phyloP scores from a whole-genome alignment of 768 basidiomycete species.

The Ramaria sp. region DNA sequence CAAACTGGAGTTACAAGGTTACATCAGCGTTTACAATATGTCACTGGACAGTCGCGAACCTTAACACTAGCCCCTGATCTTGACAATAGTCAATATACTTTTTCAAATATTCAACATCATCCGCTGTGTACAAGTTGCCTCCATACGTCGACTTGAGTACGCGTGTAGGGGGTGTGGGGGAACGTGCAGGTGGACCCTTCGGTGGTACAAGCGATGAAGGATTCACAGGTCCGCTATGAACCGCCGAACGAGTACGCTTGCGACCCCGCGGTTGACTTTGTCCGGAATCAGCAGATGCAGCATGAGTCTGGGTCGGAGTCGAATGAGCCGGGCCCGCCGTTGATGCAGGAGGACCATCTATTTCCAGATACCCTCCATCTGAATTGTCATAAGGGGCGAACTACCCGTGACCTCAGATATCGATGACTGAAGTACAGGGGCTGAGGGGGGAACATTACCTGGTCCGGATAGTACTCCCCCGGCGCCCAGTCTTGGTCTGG shows the following conservation, averaged over 20 bases:
- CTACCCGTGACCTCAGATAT: not conserved
- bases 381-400: constrained; percentile 37
- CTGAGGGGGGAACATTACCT: constrained; percentile 27
- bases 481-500: constrained; percentile 36
- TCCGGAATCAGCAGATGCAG: constrained; percentile 20
- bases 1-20: constrained; percentile 26
- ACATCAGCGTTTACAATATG: not conserved
- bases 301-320: constrained; percentile 13
- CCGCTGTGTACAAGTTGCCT: constrained; percentile 77
- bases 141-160: constrained; percentile 86
- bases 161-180: constrained; percentile 73
- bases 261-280: constrained; percentile 43
- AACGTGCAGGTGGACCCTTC: constrained; percentile 56
- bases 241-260: constrained; percentile 53
- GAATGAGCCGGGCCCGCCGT: constrained; percentile 30
- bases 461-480: constrained; percentile 47
- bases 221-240: constrained; percentile 16
- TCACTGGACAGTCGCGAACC: constrained; percentile 27
- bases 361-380: constrained; percentile 44
- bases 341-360: constrained; percentile 40
- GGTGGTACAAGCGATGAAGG: constrained; percentile 17
- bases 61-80: constrained; percentile 74
- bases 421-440: not conserved
- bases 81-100: constrained; percentile 88
- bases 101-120: constrained; percentile 75